Percentiles rank a stretch among this genome's conserved stretches.
Evolutionary conservation across 2,329 filamentous ascomycete species (phyloP).

Genomic region (Verticillium klebahnii): DNA sequence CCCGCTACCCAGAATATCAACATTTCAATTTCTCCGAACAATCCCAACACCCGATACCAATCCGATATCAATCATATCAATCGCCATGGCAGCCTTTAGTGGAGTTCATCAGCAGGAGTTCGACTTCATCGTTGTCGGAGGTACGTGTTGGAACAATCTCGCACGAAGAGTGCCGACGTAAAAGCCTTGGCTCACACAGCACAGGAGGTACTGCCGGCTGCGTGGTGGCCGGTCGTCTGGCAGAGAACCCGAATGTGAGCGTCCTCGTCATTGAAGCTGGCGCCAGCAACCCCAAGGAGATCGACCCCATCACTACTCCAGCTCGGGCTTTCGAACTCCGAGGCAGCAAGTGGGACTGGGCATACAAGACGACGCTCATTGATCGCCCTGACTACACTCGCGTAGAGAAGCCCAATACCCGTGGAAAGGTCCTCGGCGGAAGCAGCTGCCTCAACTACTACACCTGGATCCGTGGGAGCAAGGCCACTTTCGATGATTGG

Average conservation of each 20-base stretch:
- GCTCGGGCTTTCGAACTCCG: conserved; percentile 48
- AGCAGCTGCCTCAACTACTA: conserved; percentile 58
- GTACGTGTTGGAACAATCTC: not conserved
- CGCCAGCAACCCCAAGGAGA: conserved; percentile 39
- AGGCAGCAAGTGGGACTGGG: conserved; percentile 53
- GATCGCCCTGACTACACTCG: conserved; percentile 54
- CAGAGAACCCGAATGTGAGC: conserved; percentile 23
- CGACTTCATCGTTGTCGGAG: conserved; percentile 34
- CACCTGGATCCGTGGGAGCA: conserved; percentile 57
- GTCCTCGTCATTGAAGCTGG: conserved; percentile 45
- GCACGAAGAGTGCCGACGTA: not conserved
- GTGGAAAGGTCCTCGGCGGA: conserved; percentile 55
- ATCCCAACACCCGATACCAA: too few species aligned
- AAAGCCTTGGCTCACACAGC: not conserved
- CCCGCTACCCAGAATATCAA: too few species aligned
- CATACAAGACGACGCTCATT: conserved; percentile 58
- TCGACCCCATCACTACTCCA: conserved; percentile 49
- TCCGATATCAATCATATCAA: not conserved
- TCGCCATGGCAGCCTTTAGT: conserved; percentile 12
- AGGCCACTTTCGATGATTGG: conserved; percentile 60
- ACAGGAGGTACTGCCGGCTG: conserved; percentile 30
- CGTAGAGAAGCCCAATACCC: conserved; percentile 59
- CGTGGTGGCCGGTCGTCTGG: conserved; percentile 30
- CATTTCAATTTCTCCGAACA: too few species aligned
- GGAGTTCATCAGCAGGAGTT: conserved; percentile 15